A percentile compares a stretch with the other conserved stretches of the same genome.
Conservation (phyloP, 2,329 filamentous ascomycete genomes). For the Albifimbria verrucaria region DNA sequence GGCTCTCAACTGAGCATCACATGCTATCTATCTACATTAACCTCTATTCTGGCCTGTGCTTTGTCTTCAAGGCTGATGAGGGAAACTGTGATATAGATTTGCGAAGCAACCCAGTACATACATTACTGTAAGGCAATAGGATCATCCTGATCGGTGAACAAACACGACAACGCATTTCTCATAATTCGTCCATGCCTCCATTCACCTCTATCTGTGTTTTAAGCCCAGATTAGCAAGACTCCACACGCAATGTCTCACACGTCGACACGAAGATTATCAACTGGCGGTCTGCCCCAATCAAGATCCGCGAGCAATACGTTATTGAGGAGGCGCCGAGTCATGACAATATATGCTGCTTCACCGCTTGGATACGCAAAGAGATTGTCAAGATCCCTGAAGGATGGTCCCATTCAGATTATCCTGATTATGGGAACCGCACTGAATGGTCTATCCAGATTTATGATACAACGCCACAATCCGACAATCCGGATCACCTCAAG, state of each 20-base stretch:
- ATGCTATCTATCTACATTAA: too few species aligned
- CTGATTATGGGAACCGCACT: neutral
- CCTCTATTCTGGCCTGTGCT: too few species aligned
- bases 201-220: neutral
- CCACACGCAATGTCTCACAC: neutral
- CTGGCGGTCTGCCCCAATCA: neutral
- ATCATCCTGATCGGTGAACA: too few species aligned
- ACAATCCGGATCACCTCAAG: neutral
- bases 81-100: too few species aligned
- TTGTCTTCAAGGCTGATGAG: too few species aligned
- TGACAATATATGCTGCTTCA: constrained; percentile 4
- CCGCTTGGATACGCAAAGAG: constrained; percentile 3
- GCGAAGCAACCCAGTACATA: too few species aligned
- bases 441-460: constrained; percentile 6
- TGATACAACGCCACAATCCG: constrained; percentile 4
- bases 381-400: neutral
- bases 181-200: neutral
- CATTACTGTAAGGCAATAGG: too few species aligned
- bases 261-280: neutral
- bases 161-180: neutral
- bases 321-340: constrained; percentile 3
- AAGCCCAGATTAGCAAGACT: too few species aligned
- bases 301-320: neutral
- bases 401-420: neutral
- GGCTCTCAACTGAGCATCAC: too few species aligned